phyloP scores from a whole-genome alignment of 2,329 filamentous ascomycete species.

The Lasiodiplodia hormozganensis region DNA sequence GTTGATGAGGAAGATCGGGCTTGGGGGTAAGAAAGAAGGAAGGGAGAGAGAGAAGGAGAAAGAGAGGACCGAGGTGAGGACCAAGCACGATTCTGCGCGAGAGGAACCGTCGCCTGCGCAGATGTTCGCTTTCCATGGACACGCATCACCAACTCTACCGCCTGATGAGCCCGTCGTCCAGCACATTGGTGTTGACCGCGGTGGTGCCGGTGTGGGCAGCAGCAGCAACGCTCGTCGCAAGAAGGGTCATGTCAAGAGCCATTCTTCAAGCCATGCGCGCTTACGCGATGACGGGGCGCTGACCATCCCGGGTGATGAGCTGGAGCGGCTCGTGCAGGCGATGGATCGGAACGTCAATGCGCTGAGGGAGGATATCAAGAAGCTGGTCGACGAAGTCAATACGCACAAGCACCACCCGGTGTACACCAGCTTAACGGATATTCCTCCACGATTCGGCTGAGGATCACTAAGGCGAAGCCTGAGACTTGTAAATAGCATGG shows the following conservation, averaged over 20 bases:
- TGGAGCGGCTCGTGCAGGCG: conserved; percentile 14
- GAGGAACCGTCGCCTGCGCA: neutral
- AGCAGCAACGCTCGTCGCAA: neutral
- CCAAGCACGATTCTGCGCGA: neutral
- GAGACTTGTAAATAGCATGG: neutral
- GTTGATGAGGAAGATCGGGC: conserved; percentile 11
- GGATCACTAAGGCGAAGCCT: neutral
- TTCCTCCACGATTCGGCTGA: conserved; percentile 3
- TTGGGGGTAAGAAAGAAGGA: conserved; percentile 1
- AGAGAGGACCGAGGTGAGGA: conserved; percentile 1
- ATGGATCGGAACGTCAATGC: conserved; percentile 15
- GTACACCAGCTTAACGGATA: conserved; percentile 6
- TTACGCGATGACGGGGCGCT: neutral
- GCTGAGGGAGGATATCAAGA: conserved; percentile 22
- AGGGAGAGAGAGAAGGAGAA: conserved; percentile 6
- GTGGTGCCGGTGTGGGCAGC: neutral
- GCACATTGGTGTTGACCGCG: neutral
- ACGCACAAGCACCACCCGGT: conserved; percentile 5
- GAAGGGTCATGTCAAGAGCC: conserved; percentile 9
- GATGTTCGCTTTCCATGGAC: neutral
- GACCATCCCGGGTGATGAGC: neutral
- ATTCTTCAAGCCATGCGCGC: conserved; percentile 5
- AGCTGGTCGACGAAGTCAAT: conserved; percentile 17
- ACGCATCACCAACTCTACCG: neutral
- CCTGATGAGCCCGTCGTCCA: neutral